A percentile compares a stretch with the other conserved stretches of the same genome.
phyloP scores from a whole-genome alignment of 2,329 filamentous ascomycete genomes.

The Fusarium sarcochroum region DNA sequence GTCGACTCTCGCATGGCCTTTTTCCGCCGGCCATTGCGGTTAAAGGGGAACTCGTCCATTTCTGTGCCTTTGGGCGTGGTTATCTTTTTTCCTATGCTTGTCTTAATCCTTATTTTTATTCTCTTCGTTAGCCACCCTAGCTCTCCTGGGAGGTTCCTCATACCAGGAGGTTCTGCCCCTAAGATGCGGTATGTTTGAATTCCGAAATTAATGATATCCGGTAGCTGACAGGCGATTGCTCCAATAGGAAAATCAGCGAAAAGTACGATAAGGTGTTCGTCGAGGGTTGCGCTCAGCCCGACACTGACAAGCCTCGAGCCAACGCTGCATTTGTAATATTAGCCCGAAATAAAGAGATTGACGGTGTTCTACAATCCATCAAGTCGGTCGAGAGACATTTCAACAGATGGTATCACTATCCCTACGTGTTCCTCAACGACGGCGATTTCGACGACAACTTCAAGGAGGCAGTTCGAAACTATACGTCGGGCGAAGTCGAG shows the following conservation, averaged over 20 bases:
- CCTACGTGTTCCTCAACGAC: constrained; percentile 98
- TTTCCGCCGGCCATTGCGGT: constrained; percentile 85
- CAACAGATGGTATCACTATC: constrained; percentile 99
- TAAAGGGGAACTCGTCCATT: constrained; percentile 92
- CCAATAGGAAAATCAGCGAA: constrained; percentile 90
- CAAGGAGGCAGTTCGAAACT: constrained; percentile 87
- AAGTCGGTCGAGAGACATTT: constrained; percentile 99
- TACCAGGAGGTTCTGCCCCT: constrained; percentile 89
- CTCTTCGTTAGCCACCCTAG: constrained; percentile 91
- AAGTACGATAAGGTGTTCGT: constrained; percentile 98
- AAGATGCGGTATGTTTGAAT: constrained; percentile 80
- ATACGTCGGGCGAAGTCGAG: constrained; percentile 89
- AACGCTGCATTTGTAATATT: constrained; percentile 97
- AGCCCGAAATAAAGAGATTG: constrained; percentile 94
- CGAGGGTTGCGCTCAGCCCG: constrained; percentile 86
- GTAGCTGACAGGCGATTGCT: constrained; percentile 33
- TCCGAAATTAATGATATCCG: not conserved
- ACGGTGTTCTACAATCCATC: constrained; percentile 95
- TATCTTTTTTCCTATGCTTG: constrained; percentile 90
- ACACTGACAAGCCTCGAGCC: constrained; percentile 83
- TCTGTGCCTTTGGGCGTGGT: constrained; percentile 94
- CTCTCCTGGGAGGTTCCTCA: constrained; percentile 84
- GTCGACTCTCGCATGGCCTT: constrained; percentile 76
- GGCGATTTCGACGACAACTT: constrained; percentile 97
- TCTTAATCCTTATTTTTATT: constrained; percentile 90